Percentiles rank a stretch among this genome's conserved stretches.
These are phyloP conservation scores for Aspergillus jensenii DNA, from an alignment of 2,329 filamentous ascomycete genomes.

Conservation along the genomic window DNA sequence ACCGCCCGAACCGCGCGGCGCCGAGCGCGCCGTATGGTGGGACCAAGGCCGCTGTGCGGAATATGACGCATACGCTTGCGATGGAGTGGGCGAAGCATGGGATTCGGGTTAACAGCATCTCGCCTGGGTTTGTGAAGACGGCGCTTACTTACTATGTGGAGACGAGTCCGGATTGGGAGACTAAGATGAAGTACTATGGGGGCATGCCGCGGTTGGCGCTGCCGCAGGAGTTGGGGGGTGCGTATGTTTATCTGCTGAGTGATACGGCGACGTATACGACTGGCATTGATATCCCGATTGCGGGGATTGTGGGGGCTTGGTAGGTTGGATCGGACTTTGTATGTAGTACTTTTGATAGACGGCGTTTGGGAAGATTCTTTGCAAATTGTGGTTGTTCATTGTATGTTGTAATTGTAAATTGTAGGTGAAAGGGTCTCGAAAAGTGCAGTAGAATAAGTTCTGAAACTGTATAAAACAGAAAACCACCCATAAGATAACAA, in stretches of 20 bases:
- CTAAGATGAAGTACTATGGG: constrained; percentile 56
- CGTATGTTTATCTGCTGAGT: constrained; percentile 50
- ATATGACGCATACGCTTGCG: constrained; percentile 33
- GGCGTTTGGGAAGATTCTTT: no score
- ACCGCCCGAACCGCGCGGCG: constrained; percentile 44
- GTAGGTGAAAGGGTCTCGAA: no score
- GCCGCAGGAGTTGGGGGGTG: constrained; percentile 52
- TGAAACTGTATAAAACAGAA: no score
- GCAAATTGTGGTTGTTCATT: no score
- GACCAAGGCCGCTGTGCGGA: constrained; percentile 42
- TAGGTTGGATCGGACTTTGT: not conserved
- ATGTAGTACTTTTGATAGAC: no score
- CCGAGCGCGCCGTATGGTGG: constrained; percentile 48
- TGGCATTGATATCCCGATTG: constrained; percentile 49
- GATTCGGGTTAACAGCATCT: constrained; percentile 45
- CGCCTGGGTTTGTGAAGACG: constrained; percentile 20
- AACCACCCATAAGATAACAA: no score
- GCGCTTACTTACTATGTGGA: constrained; percentile 52
- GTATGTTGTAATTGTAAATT: not conserved
- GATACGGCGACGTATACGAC: constrained; percentile 52
- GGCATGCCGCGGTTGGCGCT: constrained; percentile 55
- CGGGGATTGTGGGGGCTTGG: not conserved
- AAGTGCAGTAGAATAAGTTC: no score
- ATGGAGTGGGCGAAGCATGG: constrained; percentile 49
- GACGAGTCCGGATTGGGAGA: constrained; percentile 50